Conservation (phyloP, 192 early-diverging fungal genomes). For the Linnemannia schmuckeri region DNA sequence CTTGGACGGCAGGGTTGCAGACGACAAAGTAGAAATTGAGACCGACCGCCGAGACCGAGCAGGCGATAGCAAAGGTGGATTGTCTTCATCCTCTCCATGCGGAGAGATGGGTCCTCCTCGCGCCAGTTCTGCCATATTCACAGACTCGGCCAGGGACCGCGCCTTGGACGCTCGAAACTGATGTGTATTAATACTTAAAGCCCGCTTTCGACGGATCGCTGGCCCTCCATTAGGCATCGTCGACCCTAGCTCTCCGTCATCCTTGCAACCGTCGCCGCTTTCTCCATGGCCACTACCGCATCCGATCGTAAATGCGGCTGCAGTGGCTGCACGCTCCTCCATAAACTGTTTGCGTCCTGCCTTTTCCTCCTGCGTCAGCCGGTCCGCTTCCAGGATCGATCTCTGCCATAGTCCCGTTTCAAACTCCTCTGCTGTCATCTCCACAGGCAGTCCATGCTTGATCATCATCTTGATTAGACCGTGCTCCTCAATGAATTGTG, state of each 20-base stretch:
- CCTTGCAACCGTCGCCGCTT: no score
- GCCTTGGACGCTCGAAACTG: constrained; percentile 13
- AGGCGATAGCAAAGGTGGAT: constrained; percentile 18
- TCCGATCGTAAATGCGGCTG: not conserved
- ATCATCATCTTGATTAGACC: constrained; percentile 69
- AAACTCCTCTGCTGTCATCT: constrained; percentile 67
- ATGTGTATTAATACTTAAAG: not conserved
- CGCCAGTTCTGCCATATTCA: constrained; percentile 45
- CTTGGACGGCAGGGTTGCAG: constrained; percentile 22
- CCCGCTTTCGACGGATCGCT: not conserved
- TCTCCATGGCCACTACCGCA: not conserved
- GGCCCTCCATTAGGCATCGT: not conserved
- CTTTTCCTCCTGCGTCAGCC: constrained; percentile 33
- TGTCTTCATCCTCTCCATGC: constrained; percentile 17
- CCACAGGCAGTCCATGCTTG: constrained; percentile 66
- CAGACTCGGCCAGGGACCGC: constrained; percentile 41
- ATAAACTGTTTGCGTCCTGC: constrained; percentile 23
- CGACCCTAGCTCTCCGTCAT: not conserved
- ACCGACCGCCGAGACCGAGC: constrained; percentile 20
- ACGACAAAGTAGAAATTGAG: constrained; percentile 25
- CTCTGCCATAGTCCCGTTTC: constrained; percentile 67
- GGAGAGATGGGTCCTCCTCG: constrained; percentile 45
- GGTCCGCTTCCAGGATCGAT: constrained; percentile 60
- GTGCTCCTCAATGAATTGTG: constrained; percentile 72
- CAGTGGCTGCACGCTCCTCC: constrained; percentile 5